Evolutionary conservation across 768 basidiomycete species (phyloP).

Genomic region (Trametes villosa): DNA sequence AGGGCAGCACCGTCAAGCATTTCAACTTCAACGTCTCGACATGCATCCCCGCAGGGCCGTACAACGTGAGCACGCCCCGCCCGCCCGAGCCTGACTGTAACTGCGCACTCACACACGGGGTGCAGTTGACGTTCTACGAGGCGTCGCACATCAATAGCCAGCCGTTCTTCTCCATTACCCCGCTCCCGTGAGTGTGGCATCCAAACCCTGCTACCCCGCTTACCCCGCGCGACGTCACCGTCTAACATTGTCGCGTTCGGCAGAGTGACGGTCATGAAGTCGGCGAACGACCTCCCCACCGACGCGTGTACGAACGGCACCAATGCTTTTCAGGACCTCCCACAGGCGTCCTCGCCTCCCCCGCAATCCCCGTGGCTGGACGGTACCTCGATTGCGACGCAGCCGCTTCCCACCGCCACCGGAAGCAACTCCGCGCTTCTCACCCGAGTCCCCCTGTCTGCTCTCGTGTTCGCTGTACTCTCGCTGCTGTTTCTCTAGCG

Average conservation of each 20-base stretch:
- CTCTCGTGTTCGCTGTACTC: neutral
- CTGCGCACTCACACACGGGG: too few relatives aligned
- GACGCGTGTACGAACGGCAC: slow-evolving; percentile 29
- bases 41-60: slow-evolving; percentile 46
- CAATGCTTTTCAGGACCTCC: slow-evolving; percentile 30
- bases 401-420: slow-evolving; percentile 15
- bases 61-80: slow-evolving; percentile 49
- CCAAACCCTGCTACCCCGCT: slow-evolving; percentile 26
- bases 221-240: too few relatives aligned
- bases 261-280: slow-evolving; percentile 18
- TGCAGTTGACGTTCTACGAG: slow-evolving; percentile 55
- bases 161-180: slow-evolving; percentile 47
- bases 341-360: slow-evolving; percentile 29
- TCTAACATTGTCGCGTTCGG: neutral
- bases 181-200: slow-evolving; percentile 39
- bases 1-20: slow-evolving; percentile 48
- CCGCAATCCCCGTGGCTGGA: slow-evolving; percentile 32
- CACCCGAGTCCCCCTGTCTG: neutral
- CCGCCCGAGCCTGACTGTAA: neutral
- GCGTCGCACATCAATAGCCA: slow-evolving; percentile 42
- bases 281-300: slow-evolving; percentile 21
- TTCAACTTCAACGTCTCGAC: slow-evolving; percentile 45
- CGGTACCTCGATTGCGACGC: slow-evolving; percentile 25
- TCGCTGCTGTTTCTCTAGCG: neutral
- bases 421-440: slow-evolving; percentile 8